A percentile compares a stretch with the other conserved stretches of the same genome.
Conservation (phyloP, 169 alveolate species). For the Eimeria acervulina region DNA sequence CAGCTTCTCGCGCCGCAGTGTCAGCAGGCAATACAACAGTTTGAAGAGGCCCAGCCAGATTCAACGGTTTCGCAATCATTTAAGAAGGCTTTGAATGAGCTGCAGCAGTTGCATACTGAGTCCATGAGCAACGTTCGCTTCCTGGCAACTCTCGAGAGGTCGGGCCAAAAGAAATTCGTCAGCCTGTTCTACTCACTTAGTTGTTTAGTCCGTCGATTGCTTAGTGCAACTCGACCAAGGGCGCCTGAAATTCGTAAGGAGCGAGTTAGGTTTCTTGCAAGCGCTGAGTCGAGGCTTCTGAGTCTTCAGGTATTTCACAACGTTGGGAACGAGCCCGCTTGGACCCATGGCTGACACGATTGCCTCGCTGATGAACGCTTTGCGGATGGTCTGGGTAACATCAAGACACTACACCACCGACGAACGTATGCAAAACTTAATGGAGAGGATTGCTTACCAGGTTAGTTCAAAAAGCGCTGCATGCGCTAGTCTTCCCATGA, state of each 20-base stretch:
- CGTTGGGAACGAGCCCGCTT: conserved; percentile 84
- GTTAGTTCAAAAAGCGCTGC: conserved; percentile 30
- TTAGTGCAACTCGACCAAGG: not conserved
- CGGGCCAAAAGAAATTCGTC: not conserved
- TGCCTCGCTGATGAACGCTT: conserved; percentile 85
- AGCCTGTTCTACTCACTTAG: not conserved
- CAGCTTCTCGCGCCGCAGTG: conserved; percentile 85
- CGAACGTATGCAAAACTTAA: conserved; percentile 87
- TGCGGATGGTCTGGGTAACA: conserved; percentile 88
- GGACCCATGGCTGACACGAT: conserved; percentile 84
- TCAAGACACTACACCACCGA: conserved; percentile 88
- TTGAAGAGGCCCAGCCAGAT: conserved; percentile 35
- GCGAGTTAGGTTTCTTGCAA: not conserved
- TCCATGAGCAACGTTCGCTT: conserved; percentile 96
- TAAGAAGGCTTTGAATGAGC: conserved; percentile 84
- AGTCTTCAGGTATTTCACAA: conserved; percentile 84
- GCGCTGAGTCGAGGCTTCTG: not conserved
- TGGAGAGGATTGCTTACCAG: conserved; percentile 87
- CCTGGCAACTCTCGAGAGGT: conserved; percentile 94
- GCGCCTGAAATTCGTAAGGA: not conserved
- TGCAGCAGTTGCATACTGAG: conserved; percentile 93
- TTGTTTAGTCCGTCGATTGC: too few species aligned
- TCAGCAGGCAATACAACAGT: conserved; percentile 46
- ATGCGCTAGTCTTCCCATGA: not conserved
- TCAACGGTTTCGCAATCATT: conserved; percentile 24